phyloP scores from a whole-genome alignment of 345 rosid species.

The Capsella bursapastoris region DNA sequence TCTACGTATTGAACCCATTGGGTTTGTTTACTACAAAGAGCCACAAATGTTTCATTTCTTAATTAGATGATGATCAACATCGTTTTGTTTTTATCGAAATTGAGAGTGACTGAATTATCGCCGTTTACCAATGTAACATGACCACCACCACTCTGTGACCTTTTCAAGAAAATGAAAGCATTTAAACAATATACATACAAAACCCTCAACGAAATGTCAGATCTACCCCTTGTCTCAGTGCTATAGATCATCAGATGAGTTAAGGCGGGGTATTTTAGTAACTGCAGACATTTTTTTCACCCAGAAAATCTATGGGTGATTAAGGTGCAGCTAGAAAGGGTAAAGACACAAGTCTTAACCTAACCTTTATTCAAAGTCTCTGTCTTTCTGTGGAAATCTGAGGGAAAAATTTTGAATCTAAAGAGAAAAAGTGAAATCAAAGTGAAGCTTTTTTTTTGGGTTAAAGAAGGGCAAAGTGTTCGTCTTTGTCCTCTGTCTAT shows the following conservation, averaged over 20 bases:
- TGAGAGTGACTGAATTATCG: constrained; percentile 28
- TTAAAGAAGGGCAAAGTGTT: too few relatives aligned
- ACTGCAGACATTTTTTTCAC: background rate
- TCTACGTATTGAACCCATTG: background rate
- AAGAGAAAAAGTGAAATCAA: constrained; percentile 24
- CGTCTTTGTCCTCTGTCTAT: too few relatives aligned
- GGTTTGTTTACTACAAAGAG: background rate
- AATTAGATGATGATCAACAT: background rate
- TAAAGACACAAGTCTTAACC: constrained; percentile 40
- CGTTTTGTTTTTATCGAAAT: background rate
- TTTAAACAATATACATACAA: background rate
- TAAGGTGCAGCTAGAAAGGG: constrained; percentile 26
- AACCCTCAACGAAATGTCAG: background rate
- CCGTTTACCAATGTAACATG: constrained; percentile 43
- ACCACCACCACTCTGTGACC: constrained; percentile 36
- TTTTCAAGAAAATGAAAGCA: constrained; percentile 36
- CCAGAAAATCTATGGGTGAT: constrained; percentile 23
- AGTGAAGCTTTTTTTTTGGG: background rate
- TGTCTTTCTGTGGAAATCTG: constrained; percentile 25
- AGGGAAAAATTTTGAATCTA: constrained; percentile 20
- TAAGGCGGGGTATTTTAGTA: background rate
- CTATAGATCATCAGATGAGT: background rate
- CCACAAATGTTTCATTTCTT: background rate
- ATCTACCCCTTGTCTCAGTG: background rate
- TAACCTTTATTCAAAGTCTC: constrained; percentile 24